Percentiles rank a stretch among this genome's conserved stretches.
phyloP scores from a whole-genome alignment of 441 rosid genomes.

The Pelargonium australe region DNA sequence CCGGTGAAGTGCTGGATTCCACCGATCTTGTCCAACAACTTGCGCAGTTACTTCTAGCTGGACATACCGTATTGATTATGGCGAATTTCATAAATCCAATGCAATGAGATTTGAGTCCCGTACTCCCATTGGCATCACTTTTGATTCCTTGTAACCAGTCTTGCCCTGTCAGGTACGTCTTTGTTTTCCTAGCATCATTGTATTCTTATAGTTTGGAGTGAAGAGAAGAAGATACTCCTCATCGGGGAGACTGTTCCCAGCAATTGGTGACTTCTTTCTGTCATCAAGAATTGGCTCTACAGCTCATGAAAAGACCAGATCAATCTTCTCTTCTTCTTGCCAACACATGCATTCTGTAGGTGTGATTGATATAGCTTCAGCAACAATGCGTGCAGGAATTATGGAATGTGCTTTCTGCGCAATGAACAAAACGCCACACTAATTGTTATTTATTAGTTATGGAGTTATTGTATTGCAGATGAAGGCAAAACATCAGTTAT shows the following conservation, averaged over 20 bases:
- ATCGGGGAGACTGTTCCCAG: constrained; percentile 45
- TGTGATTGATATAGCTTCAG: constrained; percentile 73
- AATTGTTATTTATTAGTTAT: background rate
- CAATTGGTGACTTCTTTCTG: constrained; percentile 40
- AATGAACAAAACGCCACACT: constrained; percentile 1
- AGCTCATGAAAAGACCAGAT: constrained; percentile 57
- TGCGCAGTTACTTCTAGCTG: constrained; percentile 50
- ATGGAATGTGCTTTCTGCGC: constrained; percentile 52
- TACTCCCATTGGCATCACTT: constrained; percentile 42
- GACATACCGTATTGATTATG: constrained; percentile 62
- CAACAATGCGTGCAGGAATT: constrained; percentile 61
- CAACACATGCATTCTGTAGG: constrained; percentile 57
- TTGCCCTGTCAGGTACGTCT: constrained; percentile 41
- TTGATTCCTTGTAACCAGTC: constrained; percentile 55
- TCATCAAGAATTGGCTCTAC: constrained; percentile 37
- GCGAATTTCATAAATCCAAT: constrained; percentile 74
- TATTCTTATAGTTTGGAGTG: constrained; percentile 60
- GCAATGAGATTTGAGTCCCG: constrained; percentile 46
- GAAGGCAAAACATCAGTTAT: no score
- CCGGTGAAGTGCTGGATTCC: constrained; percentile 52
- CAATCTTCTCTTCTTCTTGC: constrained; percentile 51
- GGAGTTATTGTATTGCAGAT: no score
- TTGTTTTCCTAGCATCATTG: constrained; percentile 62
- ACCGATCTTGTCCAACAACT: constrained; percentile 40
- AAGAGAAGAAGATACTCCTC: constrained; percentile 58